phyloP scores from a whole-genome alignment of 768 basidiomycete species.

The Trametes gibbosa region DNA sequence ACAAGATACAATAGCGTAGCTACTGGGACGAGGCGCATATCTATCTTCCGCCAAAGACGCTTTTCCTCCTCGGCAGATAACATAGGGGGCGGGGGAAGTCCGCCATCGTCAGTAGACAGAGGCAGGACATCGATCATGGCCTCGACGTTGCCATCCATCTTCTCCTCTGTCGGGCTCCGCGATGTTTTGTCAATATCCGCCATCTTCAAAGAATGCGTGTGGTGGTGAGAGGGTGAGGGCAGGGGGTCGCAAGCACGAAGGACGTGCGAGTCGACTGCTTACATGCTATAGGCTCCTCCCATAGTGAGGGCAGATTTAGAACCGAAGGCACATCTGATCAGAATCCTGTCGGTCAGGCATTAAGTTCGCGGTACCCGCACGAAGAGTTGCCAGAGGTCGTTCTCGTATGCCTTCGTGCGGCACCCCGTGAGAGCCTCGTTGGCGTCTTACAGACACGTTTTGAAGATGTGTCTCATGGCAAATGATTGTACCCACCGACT shows the following conservation, averaged over 20 bases:
- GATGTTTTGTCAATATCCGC: background rate
- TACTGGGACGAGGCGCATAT: slow-evolving; percentile 30
- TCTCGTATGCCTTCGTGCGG: background rate
- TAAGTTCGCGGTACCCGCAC: background rate
- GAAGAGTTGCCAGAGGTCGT: background rate
- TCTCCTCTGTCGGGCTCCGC: background rate
- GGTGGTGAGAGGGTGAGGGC: background rate
- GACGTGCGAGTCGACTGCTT: background rate
- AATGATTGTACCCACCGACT: no score
- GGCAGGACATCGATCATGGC: background rate
- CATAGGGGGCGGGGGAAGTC: slow-evolving; percentile 39
- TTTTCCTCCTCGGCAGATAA: slow-evolving; percentile 44
- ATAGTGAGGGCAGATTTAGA: background rate
- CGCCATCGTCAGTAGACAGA: background rate
- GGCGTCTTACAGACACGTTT: background rate
- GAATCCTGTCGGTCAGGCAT: background rate
- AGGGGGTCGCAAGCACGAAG: background rate
- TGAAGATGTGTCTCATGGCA: background rate
- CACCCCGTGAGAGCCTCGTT: background rate
- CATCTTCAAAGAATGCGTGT: background rate
- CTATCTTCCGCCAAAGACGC: slow-evolving; percentile 29
- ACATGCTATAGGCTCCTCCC: no score
- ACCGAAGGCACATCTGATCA: background rate
- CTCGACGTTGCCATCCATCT: background rate
- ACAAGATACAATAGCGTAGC: slow-evolving; percentile 28